Percentiles rank a stretch among this genome's conserved stretches.
Conservation (phyloP, 805 yeast genomes). For the Yamadazyma sp. region DNA sequence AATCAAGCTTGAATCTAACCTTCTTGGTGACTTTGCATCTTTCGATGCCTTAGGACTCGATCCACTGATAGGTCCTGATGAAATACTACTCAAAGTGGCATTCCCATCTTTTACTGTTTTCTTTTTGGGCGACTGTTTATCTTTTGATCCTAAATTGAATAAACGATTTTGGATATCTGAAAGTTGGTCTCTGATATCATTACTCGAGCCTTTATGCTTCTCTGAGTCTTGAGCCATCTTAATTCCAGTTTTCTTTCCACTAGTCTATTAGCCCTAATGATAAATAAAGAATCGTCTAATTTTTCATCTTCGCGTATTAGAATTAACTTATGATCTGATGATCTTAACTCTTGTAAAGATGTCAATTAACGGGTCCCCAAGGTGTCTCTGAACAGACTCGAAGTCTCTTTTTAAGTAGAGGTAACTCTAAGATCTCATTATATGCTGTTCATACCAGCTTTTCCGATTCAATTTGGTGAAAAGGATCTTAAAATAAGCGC, state of each 20-base stretch:
- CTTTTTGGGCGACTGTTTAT: slow-evolving; percentile 10
- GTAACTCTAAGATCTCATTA: too few relatives aligned
- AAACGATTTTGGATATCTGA: slow-evolving; percentile 36
- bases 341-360: too few relatives aligned
- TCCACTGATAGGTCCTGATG: background rate
- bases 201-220: slow-evolving; percentile 2
- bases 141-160: slow-evolving; percentile 20
- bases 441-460: too few relatives aligned
- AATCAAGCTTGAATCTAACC: slow-evolving; percentile 2
- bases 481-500: too few relatives aligned
- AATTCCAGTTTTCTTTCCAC: background rate
- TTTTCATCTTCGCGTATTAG: too few relatives aligned
- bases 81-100: too few relatives aligned
- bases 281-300: slow-evolving; percentile 1
- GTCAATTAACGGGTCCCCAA: too few relatives aligned
- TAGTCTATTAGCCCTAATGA: background rate
- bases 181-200: slow-evolving; percentile 38
- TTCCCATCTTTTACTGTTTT: slow-evolving; percentile 1
- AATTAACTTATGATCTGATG: too few relatives aligned
- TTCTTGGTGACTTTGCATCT: slow-evolving; percentile 2
- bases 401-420: too few relatives aligned
- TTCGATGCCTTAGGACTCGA: background rate
- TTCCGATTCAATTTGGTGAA: too few relatives aligned
- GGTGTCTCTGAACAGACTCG: too few relatives aligned
- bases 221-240: slow-evolving; percentile 12